These are phyloP conservation scores for Starmerella tilneyi DNA, from an alignment of 805 yeast genomes.

Conservation along the genomic window DNA sequence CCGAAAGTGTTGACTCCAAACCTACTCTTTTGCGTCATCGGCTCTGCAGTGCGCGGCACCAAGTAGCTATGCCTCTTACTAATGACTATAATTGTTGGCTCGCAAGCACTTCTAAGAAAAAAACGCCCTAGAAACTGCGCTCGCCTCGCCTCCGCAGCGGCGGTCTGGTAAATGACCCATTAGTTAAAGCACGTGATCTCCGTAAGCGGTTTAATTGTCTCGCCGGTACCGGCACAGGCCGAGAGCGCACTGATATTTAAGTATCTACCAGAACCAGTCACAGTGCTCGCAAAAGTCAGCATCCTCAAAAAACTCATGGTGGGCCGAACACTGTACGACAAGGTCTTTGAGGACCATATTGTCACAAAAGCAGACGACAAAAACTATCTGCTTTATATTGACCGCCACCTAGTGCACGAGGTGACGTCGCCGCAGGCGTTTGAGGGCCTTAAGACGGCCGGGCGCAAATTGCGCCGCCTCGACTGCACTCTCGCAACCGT, in stretches of 20 bases:
- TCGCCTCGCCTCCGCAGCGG: too few relatives aligned
- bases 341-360: constrained; percentile 88
- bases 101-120: too few relatives aligned
- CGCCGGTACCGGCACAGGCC: constrained; percentile 5
- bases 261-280: constrained; percentile 6
- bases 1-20: too few relatives aligned
- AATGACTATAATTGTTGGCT: too few relatives aligned
- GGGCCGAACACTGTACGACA: constrained; percentile 75
- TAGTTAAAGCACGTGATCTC: constrained; percentile 5
- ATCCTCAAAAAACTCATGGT: constrained; percentile 13
- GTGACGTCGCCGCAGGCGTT: constrained; percentile 99
- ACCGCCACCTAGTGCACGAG: constrained; percentile 95
- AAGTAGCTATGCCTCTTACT: too few relatives aligned
- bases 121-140: too few relatives aligned
- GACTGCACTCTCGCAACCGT: constrained; percentile 93
- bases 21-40: too few relatives aligned
- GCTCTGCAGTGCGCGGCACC: too few relatives aligned
- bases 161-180: too few relatives aligned
- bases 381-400: constrained; percentile 79
- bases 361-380: constrained; percentile 85
- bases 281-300: constrained; percentile 11
- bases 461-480: constrained; percentile 75
- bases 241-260: not conserved
- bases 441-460: constrained; percentile 84
- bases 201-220: too few relatives aligned